These are phyloP conservation scores for Trichoderma atroviride DNA, from an alignment of 2,329 filamentous ascomycete species.

Conservation along the genomic window DNA sequence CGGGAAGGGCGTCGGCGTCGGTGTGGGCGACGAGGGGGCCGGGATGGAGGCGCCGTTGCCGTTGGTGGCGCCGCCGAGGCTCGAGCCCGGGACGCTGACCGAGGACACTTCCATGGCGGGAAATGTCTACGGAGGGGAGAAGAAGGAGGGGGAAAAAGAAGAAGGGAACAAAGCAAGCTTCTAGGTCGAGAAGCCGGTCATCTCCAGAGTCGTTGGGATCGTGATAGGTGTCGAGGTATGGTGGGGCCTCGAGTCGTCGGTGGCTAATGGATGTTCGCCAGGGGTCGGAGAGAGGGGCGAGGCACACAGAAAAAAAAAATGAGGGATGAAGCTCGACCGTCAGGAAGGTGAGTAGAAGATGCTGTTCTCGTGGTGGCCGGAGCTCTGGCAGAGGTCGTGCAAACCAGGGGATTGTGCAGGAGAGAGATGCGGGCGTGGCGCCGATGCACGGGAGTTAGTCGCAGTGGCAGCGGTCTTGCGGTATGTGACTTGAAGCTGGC, in stretches of 20 bases:
- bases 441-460: neutral
- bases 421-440: slow-evolving; percentile 11
- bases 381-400: neutral
- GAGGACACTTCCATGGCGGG: slow-evolving; percentile 58
- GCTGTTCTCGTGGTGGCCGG: slow-evolving; percentile 6
- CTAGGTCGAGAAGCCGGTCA: slow-evolving; percentile 34
- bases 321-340: neutral
- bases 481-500: neutral
- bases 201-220: slow-evolving; percentile 34
- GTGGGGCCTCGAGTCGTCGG: slow-evolving; percentile 1
- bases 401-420: slow-evolving; percentile 1
- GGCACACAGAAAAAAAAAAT: neutral
- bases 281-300: slow-evolving; percentile 5
- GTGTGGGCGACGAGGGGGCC: slow-evolving; percentile 49
- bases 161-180: slow-evolving; percentile 26
- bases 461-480: neutral
- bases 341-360: slow-evolving; percentile 5
- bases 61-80: slow-evolving; percentile 57
- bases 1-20: slow-evolving; percentile 49
- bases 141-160: slow-evolving; percentile 15
- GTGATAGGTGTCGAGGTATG: slow-evolving; percentile 13
- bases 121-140: slow-evolving; percentile 11
- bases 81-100: slow-evolving; percentile 46
- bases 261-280: slow-evolving; percentile 13
- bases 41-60: slow-evolving; percentile 18